phyloP scores from a whole-genome alignment of 1,284 basidiomycete species.

The Cutaneotrichosporon dermatis region DNA sequence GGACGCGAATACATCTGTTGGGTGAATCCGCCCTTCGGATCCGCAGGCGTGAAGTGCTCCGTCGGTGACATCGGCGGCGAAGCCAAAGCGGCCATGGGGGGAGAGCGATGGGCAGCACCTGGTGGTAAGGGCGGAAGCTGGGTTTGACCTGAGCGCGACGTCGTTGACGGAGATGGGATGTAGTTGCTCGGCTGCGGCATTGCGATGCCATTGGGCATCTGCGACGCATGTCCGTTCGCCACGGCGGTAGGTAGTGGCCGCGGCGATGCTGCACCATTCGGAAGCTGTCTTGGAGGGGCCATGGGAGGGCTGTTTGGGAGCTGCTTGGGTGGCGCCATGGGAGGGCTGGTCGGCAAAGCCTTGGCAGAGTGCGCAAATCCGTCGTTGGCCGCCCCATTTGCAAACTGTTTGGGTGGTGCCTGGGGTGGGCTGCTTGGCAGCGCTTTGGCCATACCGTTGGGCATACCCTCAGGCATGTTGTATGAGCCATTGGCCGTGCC shows the following conservation, averaged over 20 bases:
- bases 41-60: background rate
- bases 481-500: background rate
- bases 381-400: background rate
- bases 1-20: slow-evolving; percentile 17
- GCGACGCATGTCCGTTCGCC: background rate
- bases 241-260: background rate
- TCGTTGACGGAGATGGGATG: background rate
- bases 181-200: background rate
- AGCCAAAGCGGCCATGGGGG: background rate
- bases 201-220: background rate
- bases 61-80: slow-evolving; percentile 10
- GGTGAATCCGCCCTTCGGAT: background rate
- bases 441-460: background rate
- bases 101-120: background rate
- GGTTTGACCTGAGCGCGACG: background rate
- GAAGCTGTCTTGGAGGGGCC: background rate
- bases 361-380: too few species aligned
- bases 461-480: background rate
- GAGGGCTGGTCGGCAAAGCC: background rate
- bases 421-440: slow-evolving; percentile 1
- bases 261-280: background rate
- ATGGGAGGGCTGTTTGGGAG: slow-evolving; percentile 1
- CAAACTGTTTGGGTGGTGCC: background rate
- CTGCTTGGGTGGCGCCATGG: background rate
- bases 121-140: background rate